Conservation (phyloP, 179 eudicot genomes). For the Corrigiola litoralis region DNA sequence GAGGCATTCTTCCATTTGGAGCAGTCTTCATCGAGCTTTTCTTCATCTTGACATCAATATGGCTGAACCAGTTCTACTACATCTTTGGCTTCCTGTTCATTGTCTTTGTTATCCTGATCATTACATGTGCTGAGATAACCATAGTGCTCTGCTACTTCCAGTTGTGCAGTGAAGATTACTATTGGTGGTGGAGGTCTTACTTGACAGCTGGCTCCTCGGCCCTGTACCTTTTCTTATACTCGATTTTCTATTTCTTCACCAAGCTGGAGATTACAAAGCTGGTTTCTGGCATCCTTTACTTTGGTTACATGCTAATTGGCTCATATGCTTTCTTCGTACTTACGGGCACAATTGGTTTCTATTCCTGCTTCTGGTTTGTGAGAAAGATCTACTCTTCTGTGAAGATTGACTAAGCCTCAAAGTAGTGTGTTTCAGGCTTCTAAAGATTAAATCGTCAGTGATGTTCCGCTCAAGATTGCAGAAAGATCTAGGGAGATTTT, state of each 20-base stretch:
- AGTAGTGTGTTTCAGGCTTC: background rate
- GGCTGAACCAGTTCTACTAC: constrained; percentile 51
- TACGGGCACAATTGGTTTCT: constrained; percentile 39
- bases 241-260: constrained; percentile 43
- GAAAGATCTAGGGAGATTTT: constrained; percentile 21
- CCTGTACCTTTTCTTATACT: constrained; percentile 39
- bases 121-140: constrained; percentile 41
- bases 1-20: constrained; percentile 44
- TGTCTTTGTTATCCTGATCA: constrained; percentile 36
- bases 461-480: constrained; percentile 10
- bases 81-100: constrained; percentile 46
- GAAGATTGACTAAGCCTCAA: constrained; percentile 28
- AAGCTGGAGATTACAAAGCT: constrained; percentile 40
- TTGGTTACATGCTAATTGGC: constrained; percentile 40
- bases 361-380: constrained; percentile 42
- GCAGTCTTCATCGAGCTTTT: constrained; percentile 43
- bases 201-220: constrained; percentile 45
- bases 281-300: constrained; percentile 41
- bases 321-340: constrained; percentile 39
- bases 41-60: constrained; percentile 44
- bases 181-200: constrained; percentile 52
- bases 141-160: constrained; percentile 45
- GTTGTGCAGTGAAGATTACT: constrained; percentile 43
- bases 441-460: background rate
- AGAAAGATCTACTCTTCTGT: constrained; percentile 44